Conservation (phyloP, 106 monocot species). For the Dendrobium chrysotoxum region DNA sequence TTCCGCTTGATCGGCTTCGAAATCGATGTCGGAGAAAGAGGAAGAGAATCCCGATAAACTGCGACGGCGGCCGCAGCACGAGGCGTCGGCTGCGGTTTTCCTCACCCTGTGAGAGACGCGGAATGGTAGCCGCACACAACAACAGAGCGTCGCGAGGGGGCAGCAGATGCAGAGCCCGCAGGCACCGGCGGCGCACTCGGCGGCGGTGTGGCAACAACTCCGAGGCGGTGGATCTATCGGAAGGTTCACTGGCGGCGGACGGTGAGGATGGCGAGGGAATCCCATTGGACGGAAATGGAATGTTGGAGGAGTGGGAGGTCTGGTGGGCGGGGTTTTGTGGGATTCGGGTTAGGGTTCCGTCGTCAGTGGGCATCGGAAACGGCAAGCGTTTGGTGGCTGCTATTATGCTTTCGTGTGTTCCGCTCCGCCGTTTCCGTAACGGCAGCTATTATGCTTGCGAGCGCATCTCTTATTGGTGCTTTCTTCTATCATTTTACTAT, state of each 20-base stretch:
- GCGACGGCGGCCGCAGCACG: not conserved
- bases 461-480: too few relatives aligned
- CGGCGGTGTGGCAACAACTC: not conserved
- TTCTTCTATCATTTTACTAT: too few relatives aligned
- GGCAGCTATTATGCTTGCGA: too few relatives aligned
- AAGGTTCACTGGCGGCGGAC: not conserved
- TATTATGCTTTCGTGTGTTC: too few relatives aligned
- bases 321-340: not conserved
- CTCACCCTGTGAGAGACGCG: not conserved
- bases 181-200: not conserved
- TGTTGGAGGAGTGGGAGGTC: not conserved
- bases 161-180: constrained; percentile 1
- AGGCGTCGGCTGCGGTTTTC: not conserved
- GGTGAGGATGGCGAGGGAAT: not conserved
- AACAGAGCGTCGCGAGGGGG: not conserved
- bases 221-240: not conserved
- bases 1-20: not conserved
- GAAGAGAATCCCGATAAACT: not conserved
- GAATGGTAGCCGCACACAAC: not conserved
- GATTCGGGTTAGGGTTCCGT: not conserved
- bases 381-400: too few relatives aligned
- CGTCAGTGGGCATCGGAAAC: not conserved
- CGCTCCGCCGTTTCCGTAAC: too few relatives aligned
- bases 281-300: not conserved
- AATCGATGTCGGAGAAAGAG: constrained; percentile 1